Evolutionary conservation across 305 asterid genomes (phyloP).

Genomic region (Fraxinus nigra): DNA sequence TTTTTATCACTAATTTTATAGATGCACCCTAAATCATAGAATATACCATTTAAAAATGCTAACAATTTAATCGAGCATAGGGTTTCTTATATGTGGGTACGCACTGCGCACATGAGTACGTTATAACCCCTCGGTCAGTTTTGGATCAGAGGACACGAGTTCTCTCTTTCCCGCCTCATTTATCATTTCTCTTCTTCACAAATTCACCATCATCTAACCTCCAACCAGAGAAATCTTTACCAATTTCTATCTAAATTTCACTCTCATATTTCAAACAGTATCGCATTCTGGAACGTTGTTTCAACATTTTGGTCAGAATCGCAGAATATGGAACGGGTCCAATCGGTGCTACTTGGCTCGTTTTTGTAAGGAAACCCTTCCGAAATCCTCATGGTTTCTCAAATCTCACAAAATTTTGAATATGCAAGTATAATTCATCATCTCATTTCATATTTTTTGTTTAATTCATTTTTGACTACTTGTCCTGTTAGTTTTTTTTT

Average conservation of each 20-base stretch:
- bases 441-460: background rate
- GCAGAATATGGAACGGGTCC: constrained; percentile 16
- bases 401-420: constrained; percentile 1
- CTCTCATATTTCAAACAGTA: background rate
- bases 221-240: background rate
- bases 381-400: background rate
- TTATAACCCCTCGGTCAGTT: background rate
- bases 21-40: background rate
- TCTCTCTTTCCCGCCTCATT: constrained; percentile 11
- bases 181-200: background rate
- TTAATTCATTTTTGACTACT: background rate
- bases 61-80: background rate
- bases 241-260: background rate
- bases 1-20: no score
- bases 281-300: background rate
- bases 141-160: background rate
- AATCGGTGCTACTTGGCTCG: constrained; percentile 10
- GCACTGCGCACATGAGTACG: constrained; percentile 3
- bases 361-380: constrained; percentile 30
- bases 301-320: constrained; percentile 7
- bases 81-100: background rate
- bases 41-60: background rate
- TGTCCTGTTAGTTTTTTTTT: background rate
- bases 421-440: constrained; percentile 7
- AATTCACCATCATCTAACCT: background rate